phyloP scores from a whole-genome alignment of 495 filamentous ascomycete species.

The Aspergillus baeticus region DNA sequence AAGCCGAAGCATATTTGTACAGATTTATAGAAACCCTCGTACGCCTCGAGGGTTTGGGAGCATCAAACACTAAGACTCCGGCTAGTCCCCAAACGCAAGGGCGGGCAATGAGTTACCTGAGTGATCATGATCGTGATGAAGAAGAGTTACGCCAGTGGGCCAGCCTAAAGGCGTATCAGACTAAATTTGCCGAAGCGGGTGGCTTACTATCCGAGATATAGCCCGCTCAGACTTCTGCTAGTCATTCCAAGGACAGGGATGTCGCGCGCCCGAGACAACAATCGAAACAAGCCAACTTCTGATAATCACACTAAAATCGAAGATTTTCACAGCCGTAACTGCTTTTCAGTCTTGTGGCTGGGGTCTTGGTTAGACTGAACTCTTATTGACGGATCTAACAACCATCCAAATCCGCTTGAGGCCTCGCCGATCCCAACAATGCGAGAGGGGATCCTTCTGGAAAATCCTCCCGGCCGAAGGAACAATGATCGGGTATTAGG shows the following conservation, averaged over 20 bases:
- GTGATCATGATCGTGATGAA: constrained; percentile 63
- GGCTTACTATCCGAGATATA: constrained; percentile 46
- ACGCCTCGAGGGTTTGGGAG: constrained; percentile 56
- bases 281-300: not conserved
- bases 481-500: no score
- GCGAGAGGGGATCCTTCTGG: no score
- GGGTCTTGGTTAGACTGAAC: no score
- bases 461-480: no score
- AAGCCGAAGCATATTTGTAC: constrained; percentile 63
- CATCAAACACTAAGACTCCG: not conserved
- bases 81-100: constrained; percentile 30
- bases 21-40: constrained; percentile 70
- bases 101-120: constrained; percentile 42
- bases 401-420: no score
- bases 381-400: no score
- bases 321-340: not conserved
- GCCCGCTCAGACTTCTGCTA: not conserved
- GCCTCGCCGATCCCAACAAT: no score
- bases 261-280: constrained; percentile 1
- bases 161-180: constrained; percentile 70
- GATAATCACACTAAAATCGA: not conserved
- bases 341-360: no score
- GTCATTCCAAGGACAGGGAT: not conserved
- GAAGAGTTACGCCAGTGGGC: constrained; percentile 71
- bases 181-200: constrained; percentile 65